These are phyloP conservation scores for Lagerstroemia speciosa DNA, from an alignment of 345 rosid genomes.

Conservation along the genomic window DNA sequence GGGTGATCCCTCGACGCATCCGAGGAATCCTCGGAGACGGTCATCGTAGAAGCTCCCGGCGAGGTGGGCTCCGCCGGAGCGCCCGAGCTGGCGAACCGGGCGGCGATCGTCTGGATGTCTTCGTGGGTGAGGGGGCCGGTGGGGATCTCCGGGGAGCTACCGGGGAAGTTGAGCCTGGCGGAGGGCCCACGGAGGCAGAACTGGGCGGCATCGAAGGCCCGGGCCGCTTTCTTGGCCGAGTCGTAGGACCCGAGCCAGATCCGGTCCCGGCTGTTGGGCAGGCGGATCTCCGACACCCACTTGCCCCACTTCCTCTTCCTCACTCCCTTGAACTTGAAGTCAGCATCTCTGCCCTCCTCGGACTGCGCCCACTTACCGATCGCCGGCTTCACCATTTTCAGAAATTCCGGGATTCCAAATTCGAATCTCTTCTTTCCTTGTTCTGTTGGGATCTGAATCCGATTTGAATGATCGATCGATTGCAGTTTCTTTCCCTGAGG, in stretches of 20 bases:
- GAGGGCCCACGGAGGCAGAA: slow-evolving; percentile 17
- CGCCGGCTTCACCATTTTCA: slow-evolving; percentile 1
- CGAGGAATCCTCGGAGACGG: not conserved
- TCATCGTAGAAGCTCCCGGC: not conserved
- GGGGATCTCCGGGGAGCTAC: slow-evolving; percentile 9
- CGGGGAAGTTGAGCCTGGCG: slow-evolving; percentile 21
- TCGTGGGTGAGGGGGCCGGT: slow-evolving; percentile 8
- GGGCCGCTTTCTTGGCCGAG: slow-evolving; percentile 19
- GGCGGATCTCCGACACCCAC: slow-evolving; percentile 19
- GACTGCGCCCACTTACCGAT: not conserved
- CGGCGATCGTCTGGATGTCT: slow-evolving; percentile 14
- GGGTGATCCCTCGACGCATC: not conserved
- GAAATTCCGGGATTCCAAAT: not conserved
- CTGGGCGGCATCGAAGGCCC: slow-evolving; percentile 22
- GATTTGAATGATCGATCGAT: too few species aligned
- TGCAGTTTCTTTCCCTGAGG: not conserved
- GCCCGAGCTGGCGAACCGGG: slow-evolving; percentile 14
- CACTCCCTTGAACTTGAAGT: slow-evolving; percentile 14
- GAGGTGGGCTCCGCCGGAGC: not conserved
- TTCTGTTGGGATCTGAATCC: too few species aligned
- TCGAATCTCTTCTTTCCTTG: not conserved
- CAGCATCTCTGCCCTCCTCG: not conserved
- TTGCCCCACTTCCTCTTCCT: slow-evolving; percentile 24
- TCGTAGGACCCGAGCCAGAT: slow-evolving; percentile 23
- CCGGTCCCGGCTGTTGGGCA: slow-evolving; percentile 13